A percentile compares a stretch with the other conserved stretches of the same genome.
phyloP scores from a whole-genome alignment of 805 yeast genomes.

The Yarrowia sp. region DNA sequence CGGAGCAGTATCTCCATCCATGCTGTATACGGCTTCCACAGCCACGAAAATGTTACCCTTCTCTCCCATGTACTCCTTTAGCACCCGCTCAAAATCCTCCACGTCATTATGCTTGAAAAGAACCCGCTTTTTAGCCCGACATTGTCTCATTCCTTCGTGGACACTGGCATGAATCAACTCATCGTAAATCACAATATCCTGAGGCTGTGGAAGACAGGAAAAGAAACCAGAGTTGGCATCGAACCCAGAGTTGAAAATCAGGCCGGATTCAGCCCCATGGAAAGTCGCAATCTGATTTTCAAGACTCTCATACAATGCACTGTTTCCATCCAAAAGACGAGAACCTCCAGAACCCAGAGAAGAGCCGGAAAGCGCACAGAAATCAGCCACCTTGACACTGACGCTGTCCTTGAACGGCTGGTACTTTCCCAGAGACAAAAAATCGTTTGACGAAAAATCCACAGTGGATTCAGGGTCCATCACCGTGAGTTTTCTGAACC shows the following conservation, averaged over 20 bases:
- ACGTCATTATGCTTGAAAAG: slow-evolving; percentile 42
- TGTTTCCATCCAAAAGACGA: slow-evolving; percentile 45
- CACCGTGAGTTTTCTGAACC: slow-evolving; percentile 29
- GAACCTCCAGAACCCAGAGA: slow-evolving; percentile 45
- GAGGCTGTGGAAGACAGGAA: slow-evolving; percentile 44
- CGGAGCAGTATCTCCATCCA: slow-evolving; percentile 46
- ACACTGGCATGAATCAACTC: slow-evolving; percentile 46
- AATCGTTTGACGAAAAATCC: slow-evolving; percentile 46
- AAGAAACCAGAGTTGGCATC: slow-evolving; percentile 45
- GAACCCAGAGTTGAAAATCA: slow-evolving; percentile 45
- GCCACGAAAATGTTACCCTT: slow-evolving; percentile 43
- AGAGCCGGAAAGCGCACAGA: neutral
- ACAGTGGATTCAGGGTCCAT: slow-evolving; percentile 15
- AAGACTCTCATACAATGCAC: slow-evolving; percentile 42
- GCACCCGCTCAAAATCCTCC: slow-evolving; percentile 27
- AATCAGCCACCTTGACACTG: slow-evolving; percentile 30
- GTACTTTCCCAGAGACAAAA: slow-evolving; percentile 40
- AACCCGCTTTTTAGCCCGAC: slow-evolving; percentile 39
- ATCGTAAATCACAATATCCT: slow-evolving; percentile 44
- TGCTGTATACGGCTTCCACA: slow-evolving; percentile 44
- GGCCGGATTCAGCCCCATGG: slow-evolving; percentile 43
- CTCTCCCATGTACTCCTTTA: neutral
- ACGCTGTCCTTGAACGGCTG: slow-evolving; percentile 38
- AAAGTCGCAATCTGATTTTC: slow-evolving; percentile 42
- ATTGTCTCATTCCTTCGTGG: slow-evolving; percentile 45